Conservation (phyloP, 192 early-diverging fungal species). For the Oehlia diaphana region DNA sequence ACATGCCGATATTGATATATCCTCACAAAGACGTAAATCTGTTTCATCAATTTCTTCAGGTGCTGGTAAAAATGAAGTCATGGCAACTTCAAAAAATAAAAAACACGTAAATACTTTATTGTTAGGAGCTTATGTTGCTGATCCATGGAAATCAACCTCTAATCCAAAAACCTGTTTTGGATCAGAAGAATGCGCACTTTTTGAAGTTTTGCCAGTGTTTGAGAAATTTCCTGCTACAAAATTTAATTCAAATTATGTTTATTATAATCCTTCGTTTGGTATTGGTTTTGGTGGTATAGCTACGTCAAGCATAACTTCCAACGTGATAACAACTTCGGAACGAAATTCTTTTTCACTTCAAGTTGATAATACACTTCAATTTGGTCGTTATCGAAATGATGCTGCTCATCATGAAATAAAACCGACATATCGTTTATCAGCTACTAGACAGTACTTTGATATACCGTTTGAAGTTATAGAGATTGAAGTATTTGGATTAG, state of each 20-base stretch:
- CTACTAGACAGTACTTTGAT: slow-evolving; percentile 31
- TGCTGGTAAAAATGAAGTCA: slow-evolving; percentile 8
- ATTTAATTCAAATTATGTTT: slow-evolving; percentile 31
- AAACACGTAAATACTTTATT: slow-evolving; percentile 39
- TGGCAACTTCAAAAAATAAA: slow-evolving; percentile 12
- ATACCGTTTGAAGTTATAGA: slow-evolving; percentile 43
- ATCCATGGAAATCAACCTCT: slow-evolving; percentile 49
- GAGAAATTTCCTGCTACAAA: slow-evolving; percentile 43
- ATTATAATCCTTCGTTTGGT: slow-evolving; percentile 35
- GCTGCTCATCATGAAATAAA: not conserved
- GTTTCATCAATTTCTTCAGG: not conserved
- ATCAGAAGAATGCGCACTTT: slow-evolving; percentile 42
- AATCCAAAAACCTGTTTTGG: slow-evolving; percentile 49
- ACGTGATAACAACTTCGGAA: slow-evolving; percentile 29
- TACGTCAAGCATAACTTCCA: slow-evolving; percentile 9
- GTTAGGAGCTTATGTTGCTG: slow-evolving; percentile 50
- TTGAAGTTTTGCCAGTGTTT: slow-evolving; percentile 51
- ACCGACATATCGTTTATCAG: slow-evolving; percentile 32
- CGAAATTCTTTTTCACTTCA: slow-evolving; percentile 42
- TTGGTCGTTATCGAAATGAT: slow-evolving; percentile 47
- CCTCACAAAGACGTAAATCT: not conserved
- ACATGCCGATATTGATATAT: slow-evolving; percentile 20
- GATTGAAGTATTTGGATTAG: slow-evolving; percentile 56
- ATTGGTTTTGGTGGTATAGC: slow-evolving; percentile 37
- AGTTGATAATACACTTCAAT: slow-evolving; percentile 50